Evolutionary conservation across 106 monocot genomes (phyloP).

Genomic region (Cymbidium sinense): DNA sequence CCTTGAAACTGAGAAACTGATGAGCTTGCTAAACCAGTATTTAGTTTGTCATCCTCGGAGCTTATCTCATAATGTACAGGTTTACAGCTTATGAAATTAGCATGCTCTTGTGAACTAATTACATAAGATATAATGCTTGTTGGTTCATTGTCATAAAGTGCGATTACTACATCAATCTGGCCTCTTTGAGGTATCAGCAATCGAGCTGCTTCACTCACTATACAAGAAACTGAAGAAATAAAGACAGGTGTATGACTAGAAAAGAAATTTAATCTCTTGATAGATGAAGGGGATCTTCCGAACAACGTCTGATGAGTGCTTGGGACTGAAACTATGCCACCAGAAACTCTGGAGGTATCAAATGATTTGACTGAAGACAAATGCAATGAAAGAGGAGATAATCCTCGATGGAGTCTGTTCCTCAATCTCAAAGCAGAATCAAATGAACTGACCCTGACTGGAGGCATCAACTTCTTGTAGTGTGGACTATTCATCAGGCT

Average conservation of each 20-base stretch:
- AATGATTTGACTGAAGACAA: slow-evolving; percentile 38
- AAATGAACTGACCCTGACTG: slow-evolving; percentile 67
- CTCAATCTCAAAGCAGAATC: slow-evolving; percentile 43
- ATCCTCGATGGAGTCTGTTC: slow-evolving; percentile 19
- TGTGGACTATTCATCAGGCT: slow-evolving; percentile 21
- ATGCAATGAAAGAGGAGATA: slow-evolving; percentile 30
- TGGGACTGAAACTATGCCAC: slow-evolving; percentile 7
- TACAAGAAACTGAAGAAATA: slow-evolving; percentile 35
- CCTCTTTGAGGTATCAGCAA: slow-evolving; percentile 49
- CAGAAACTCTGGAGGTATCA: slow-evolving; percentile 28
- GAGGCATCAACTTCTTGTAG: slow-evolving; percentile 35
- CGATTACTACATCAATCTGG: slow-evolving; percentile 30
- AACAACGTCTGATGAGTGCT: slow-evolving; percentile 36
- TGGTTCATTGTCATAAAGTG: slow-evolving; percentile 81
- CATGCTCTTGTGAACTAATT: slow-evolving; percentile 56
- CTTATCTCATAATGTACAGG: slow-evolving; percentile 13
- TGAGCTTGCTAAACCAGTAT: not conserved
- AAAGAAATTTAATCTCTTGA: slow-evolving; percentile 37
- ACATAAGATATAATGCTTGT: slow-evolving; percentile 71
- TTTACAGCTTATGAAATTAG: slow-evolving; percentile 31
- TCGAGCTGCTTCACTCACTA: slow-evolving; percentile 46
- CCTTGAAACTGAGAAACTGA: slow-evolving; percentile 9
- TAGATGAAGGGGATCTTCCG: slow-evolving; percentile 28
- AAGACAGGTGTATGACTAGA: slow-evolving; percentile 27
- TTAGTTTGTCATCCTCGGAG: slow-evolving; percentile 11